Base-by-base conservation (phyloP, 495 filamentous ascomycete species). In the Oidiodendron maius region DNA sequence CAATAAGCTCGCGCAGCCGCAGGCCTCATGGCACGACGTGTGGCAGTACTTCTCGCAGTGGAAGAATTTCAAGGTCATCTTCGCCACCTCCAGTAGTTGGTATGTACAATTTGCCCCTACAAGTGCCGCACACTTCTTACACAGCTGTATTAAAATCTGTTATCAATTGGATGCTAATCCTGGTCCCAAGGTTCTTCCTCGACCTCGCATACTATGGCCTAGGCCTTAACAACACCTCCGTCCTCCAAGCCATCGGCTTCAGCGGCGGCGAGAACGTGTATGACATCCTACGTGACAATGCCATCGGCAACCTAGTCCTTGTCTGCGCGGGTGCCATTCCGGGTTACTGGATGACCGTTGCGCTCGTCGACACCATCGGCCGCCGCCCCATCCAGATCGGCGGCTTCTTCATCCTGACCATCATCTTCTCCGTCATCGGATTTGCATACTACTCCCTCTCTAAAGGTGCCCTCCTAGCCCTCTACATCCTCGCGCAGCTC, bases 51-150 rank as follows among this genome's bases (percentile, higher is more conserved):
- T 84, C 57, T 61, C 66, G 0, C 72, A 85, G 56, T 86, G 83
- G 84, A 78, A 77, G 59, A 80, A 90, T 52, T 76, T 78, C 32
- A 88, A 83, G 64, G 68, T 87, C 18, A 70, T 94, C 8, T 66
- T 93, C 17, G 87, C 85, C 6, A 93, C 87, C 11, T 84, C 87
- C 15, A 71, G 80, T 10, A 87, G 84, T 4, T 91, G 87, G 87
- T 30, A 30, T 30, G 26, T 30, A 5, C 12, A 30, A 5, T 12
- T 30, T 30, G 5, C 12, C 12, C 26, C 12, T 30, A 12, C 26
- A 5, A 30, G 12, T 30, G n/a, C n/a, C n/a, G n/a, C n/a, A n/a
- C n/a, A n/a, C n/a, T n/a, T n/a, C n/a, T n/a, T n/a, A n/a, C n/a
- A n/a, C n/a, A n/a, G n/a, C n/a, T n/a, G n/a, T n/a, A n/a, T n/a